These are phyloP conservation scores for Purpureocillium takamizusanense DNA, from an alignment of 2,329 filamentous ascomycete genomes.

Conservation along the genomic window DNA sequence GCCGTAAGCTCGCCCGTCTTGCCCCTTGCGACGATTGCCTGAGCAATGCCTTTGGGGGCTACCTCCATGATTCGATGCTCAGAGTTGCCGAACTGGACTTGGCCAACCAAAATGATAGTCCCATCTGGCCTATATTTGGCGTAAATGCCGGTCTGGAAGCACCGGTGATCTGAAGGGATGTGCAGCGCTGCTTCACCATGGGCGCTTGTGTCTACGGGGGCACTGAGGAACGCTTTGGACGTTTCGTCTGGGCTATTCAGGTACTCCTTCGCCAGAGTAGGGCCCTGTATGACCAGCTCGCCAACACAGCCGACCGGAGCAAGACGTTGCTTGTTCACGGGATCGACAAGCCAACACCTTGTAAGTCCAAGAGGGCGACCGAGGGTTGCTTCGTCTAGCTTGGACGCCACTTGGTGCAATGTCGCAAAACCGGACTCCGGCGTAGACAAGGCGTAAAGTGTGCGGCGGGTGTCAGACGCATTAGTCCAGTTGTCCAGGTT, in stretches of 20 bases:
- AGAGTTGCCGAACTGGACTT: neutral
- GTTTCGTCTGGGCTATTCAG: neutral
- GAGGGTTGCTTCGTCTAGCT: neutral
- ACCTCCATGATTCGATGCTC: neutral
- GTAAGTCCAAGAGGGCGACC: conserved; percentile 1
- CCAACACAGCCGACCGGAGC: conserved; percentile 5
- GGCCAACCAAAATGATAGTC: neutral
- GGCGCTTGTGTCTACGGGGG: too few relatives aligned
- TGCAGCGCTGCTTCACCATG: too few relatives aligned
- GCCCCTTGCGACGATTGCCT: neutral
- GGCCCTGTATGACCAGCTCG: conserved; percentile 7
- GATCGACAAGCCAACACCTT: conserved; percentile 3
- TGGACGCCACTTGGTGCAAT: neutral
- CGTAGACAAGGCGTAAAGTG: neutral
- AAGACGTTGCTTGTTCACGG: neutral
- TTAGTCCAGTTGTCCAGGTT: too few relatives aligned
- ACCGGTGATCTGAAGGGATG: too few relatives aligned
- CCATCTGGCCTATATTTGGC: neutral
- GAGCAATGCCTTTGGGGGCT: neutral
- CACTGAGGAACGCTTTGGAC: neutral
- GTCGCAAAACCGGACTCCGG: neutral
- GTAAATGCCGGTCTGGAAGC: neutral
- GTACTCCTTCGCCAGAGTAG: conserved; percentile 3
- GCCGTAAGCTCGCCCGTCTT: neutral
- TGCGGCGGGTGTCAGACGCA: neutral